phyloP scores from a whole-genome alignment of 2,329 filamentous ascomycete genomes.

The Alternaria sp. region DNA sequence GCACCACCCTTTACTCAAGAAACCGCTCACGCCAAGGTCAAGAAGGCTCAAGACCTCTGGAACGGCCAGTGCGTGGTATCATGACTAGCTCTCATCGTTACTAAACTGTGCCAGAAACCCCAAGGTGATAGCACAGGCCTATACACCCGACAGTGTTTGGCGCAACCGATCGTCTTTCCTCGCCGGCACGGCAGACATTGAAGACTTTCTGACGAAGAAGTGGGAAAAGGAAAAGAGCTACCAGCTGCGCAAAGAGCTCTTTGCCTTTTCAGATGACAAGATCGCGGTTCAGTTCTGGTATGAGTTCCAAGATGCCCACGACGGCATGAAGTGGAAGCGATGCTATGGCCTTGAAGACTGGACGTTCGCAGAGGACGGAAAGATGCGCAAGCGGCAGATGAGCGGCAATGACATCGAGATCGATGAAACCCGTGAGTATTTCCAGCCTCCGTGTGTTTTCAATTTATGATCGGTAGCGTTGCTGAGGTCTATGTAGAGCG shows the following conservation, averaged over 20 bases:
- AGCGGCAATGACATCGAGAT: conserved; percentile 76
- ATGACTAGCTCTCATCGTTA: background rate
- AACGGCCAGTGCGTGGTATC: conserved; percentile 69
- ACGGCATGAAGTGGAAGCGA: conserved; percentile 70
- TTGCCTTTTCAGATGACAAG: conserved; percentile 75
- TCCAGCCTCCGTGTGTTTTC: background rate
- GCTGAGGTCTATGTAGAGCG: conserved; percentile 54
- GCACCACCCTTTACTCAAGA: conserved; percentile 77
- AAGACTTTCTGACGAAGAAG: conserved; percentile 72
- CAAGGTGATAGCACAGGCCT: conserved; percentile 69
- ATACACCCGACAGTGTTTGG: conserved; percentile 80
- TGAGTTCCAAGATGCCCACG: conserved; percentile 72
- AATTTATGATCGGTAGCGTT: background rate
- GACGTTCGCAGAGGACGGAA: conserved; percentile 73
- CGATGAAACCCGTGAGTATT: conserved; percentile 50
- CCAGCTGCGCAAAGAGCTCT: conserved; percentile 80
- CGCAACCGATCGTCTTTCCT: conserved; percentile 77
- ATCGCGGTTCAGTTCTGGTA: conserved; percentile 95
- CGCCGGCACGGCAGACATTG: conserved; percentile 70
- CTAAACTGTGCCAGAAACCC: conserved; percentile 62
- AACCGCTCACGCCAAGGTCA: conserved; percentile 77
- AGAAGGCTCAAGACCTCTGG: conserved; percentile 83
- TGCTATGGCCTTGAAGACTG: conserved; percentile 85
- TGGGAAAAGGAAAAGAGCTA: conserved; percentile 77
- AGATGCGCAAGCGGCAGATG: conserved; percentile 78